Conservation (phyloP, 2,329 filamentous ascomycete genomes). For the Pseudocercospora musae region DNA sequence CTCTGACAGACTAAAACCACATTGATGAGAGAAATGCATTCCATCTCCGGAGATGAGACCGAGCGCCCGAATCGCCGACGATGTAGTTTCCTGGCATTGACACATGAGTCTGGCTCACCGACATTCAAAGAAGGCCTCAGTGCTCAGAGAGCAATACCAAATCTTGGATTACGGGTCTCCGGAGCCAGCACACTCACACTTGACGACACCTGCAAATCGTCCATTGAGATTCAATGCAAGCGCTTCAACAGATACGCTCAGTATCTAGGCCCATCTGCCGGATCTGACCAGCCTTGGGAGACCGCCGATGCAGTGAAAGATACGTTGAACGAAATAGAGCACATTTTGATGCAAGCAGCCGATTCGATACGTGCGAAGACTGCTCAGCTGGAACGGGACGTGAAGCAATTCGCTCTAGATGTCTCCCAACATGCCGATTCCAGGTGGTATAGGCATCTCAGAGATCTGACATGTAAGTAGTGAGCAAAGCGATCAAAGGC, state of each 20-base stretch:
- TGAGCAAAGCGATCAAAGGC: background rate
- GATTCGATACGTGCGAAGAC: background rate
- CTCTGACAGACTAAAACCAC: background rate
- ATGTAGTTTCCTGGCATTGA: background rate
- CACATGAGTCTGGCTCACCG: background rate
- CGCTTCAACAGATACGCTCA: conserved; percentile 4
- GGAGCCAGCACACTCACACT: background rate
- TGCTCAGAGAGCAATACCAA: background rate
- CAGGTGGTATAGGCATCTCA: conserved; percentile 4
- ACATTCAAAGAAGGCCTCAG: background rate
- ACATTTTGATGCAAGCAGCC: background rate
- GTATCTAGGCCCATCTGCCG: background rate
- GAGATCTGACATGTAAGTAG: conserved; percentile 4
- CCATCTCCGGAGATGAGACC: background rate
- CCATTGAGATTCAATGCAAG: background rate
- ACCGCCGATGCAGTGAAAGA: background rate
- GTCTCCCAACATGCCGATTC: background rate
- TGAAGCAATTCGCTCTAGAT: background rate
- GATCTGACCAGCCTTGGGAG: background rate
- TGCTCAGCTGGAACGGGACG: background rate
- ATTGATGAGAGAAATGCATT: background rate
- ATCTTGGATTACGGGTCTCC: background rate
- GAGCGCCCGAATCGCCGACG: background rate
- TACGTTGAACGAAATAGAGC: conserved; percentile 1
- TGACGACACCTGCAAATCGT: background rate